Conservation (phyloP, 768 basidiomycete genomes). For the Hemileccinum impolitum region DNA sequence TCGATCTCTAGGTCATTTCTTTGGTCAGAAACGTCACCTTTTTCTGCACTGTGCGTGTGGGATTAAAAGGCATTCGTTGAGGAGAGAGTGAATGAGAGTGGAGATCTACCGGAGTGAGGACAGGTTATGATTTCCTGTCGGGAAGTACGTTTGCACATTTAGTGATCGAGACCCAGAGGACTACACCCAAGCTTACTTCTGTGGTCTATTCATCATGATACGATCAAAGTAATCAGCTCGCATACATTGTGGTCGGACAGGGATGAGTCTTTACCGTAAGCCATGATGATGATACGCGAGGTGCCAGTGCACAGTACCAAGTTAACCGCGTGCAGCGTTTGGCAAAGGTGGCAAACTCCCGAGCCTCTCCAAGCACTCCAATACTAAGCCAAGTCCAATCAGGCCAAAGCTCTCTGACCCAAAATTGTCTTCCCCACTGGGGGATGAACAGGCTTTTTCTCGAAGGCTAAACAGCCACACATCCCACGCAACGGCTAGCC, state of each 20-base stretch:
- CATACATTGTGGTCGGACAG: neutral
- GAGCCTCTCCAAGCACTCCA: constrained; percentile 53
- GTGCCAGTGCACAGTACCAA: no score
- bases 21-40: constrained; percentile 7
- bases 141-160: neutral
- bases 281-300: constrained; percentile 9
- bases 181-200: constrained; percentile 10
- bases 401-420: constrained; percentile 67
- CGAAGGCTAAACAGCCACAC: constrained; percentile 57
- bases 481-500: constrained; percentile 55
- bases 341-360: constrained; percentile 24
- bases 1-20: neutral
- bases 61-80: neutral
- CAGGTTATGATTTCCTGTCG: constrained; percentile 10
- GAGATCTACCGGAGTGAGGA: constrained; percentile 13
- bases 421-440: constrained; percentile 28
- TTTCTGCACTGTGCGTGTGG: constrained; percentile 7
- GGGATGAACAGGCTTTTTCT: constrained; percentile 28
- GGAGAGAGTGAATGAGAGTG: neutral
- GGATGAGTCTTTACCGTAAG: constrained; percentile 13
- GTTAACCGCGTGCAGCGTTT: constrained; percentile 1
- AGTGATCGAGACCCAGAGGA: neutral
- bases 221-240: constrained; percentile 3
- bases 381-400: constrained; percentile 55
- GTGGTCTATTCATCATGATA: constrained; percentile 7